phyloP scores from a whole-genome alignment of 164 flowering plant species.

The Liquidambar formosana region DNA sequence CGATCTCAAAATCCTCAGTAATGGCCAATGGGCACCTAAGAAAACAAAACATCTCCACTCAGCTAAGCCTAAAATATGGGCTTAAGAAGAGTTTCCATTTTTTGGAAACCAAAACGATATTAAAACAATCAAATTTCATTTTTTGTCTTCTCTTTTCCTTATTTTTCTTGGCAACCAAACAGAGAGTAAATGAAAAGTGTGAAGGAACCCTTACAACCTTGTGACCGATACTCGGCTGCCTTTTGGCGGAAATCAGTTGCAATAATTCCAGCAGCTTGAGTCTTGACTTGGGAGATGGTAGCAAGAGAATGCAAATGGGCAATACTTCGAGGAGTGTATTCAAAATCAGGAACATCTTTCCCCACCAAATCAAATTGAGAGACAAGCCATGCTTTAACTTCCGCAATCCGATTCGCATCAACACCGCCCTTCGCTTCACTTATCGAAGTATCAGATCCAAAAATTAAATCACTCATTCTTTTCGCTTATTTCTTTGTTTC shows the following conservation, averaged over 20 bases:
- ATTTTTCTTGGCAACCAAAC: background rate
- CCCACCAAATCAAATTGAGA: slow-evolving; percentile 83
- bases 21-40: no score
- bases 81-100: no score
- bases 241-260: slow-evolving; percentile 84
- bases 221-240: slow-evolving; percentile 78
- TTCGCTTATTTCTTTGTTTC: background rate
- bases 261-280: slow-evolving; percentile 70
- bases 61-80: no score
- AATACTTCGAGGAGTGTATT: slow-evolving; percentile 77
- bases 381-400: slow-evolving; percentile 82
- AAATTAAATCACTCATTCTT: slow-evolving; percentile 30
- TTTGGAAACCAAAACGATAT: no score
- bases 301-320: slow-evolving; percentile 71
- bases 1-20: no score
- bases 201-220: slow-evolving; percentile 52
- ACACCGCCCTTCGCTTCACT: slow-evolving; percentile 38
- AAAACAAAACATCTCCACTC: no score
- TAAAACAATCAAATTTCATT: no score
- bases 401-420: slow-evolving; percentile 63
- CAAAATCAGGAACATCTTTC: slow-evolving; percentile 84
- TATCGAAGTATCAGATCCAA: slow-evolving; percentile 20
- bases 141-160: background rate
- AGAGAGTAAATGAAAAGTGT: background rate
- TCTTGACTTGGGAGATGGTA: slow-evolving; percentile 68